phyloP scores from a whole-genome alignment of 1,284 basidiomycete genomes.

The Somion occarium region DNA sequence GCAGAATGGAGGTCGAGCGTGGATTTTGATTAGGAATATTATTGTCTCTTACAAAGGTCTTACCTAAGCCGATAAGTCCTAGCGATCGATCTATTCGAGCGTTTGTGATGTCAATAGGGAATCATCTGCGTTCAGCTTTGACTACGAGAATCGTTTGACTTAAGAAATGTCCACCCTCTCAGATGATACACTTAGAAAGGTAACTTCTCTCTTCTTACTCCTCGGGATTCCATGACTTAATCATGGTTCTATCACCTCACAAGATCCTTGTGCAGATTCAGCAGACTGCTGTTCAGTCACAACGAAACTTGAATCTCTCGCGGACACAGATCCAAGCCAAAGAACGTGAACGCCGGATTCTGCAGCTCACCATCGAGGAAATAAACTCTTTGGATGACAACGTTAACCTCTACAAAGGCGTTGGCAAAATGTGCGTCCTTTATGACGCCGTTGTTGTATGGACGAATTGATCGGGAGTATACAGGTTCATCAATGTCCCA shows the following conservation, averaged over 20 bases:
- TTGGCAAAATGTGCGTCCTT: conserved; percentile 85
- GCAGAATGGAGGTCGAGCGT: too few species aligned
- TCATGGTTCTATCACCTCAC: background rate
- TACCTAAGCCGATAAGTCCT: background rate
- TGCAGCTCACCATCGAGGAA: conserved; percentile 84
- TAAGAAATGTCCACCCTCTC: conserved; percentile 73
- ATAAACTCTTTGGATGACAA: conserved; percentile 59
- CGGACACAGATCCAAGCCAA: conserved; percentile 72
- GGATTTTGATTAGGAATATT: background rate
- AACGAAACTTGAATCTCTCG: conserved; percentile 68
- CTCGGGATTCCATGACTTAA: background rate
- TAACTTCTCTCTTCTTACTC: conserved; percentile 30
- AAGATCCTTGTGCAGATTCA: conserved; percentile 91
- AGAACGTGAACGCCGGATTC: conserved; percentile 80
- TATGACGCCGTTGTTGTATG: background rate
- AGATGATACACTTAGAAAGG: conserved; percentile 86
- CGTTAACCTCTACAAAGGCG: conserved; percentile 83
- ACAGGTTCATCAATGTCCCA: conserved; percentile 88
- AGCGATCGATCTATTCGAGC: background rate
- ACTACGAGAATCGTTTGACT: background rate
- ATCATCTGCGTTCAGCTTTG: background rate
- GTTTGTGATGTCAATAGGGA: too few species aligned
- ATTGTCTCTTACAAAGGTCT: background rate
- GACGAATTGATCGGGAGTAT: background rate
- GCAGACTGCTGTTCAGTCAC: conserved; percentile 77